Evolutionary conservation across 1,284 basidiomycete genomes (phyloP), one percentile per base, ranked within the genome.

Genomic region (Exobasidium cylindrosporum): DNA sequence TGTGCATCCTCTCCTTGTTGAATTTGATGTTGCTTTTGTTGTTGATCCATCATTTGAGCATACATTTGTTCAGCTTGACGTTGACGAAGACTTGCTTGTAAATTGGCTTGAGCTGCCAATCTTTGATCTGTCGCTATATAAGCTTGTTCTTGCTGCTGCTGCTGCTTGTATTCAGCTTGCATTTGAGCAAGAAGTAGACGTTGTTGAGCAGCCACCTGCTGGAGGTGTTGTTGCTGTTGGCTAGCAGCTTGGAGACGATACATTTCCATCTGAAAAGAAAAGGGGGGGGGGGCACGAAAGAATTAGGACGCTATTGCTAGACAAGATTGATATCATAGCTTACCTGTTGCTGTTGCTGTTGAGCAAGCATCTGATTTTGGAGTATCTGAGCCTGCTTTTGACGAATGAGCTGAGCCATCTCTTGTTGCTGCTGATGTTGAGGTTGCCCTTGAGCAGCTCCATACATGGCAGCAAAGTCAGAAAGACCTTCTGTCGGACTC

Each of bases 81-180:
- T 57, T 74, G 67, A 54, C 72, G 68, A 10, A 70, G 59, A 43
- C 63, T 72, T n/a, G 72, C 72, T 32, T 74, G 72, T 46, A 74
- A 67, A 60, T 64, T 72, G 21, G 72, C 72, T 49, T 72, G 70
- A 17, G 70, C 72, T 7, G 72, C 72, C 45, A 72, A 68, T 30
- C 70, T 66, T 63, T 74, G 72, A 62, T 74, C 70, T 45, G 66
- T 66, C 5, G 66, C 70, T 11, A 62, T 62, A 21, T 66, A 58
- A 58, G 61, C 55, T 29, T 54, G 54, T 26, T 57, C 44, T 6
- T 59, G 31, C 43, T 61, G 64, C 7, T 54, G 54, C 54, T 64
- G 68, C 2, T 62, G 65, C 17, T 63, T 69, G 23, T 58, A 63
- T 57, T 69, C 56, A 28, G 63, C 64, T 17, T 76, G 73, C 21